Base-by-base conservation (phyloP, 306 rosid species). In the Lathyrus tuberosus region DNA sequence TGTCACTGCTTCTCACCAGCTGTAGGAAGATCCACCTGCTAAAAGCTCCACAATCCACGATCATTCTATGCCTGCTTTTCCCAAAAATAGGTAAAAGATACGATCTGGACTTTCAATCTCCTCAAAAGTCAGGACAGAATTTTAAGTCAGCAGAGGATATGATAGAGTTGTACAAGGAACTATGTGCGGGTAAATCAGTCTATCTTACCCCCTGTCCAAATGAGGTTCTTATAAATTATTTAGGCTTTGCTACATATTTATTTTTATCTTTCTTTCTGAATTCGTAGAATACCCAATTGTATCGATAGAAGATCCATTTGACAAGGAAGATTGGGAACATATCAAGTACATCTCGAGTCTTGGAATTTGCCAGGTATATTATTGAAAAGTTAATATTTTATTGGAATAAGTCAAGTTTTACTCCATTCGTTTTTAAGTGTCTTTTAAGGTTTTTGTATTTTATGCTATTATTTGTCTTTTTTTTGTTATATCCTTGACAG, bases 261-360 rank as follows among this genome's bases (percentile, higher is more conserved):
- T 62, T 69, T 54, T 38, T 13, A 42, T n/a, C 62, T 72, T 20
- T 75, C 69, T 70, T 71, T 59, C 60, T 58, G 67, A 52, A 60
- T 67, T 66, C 43, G 67, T 71, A 94, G 99, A 87, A 42, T 94
- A 87, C 86, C 89, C 95, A 24, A 72, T 94, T 68, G 86, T 88
- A 53, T 94, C 95, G 71, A 91, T 94, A 77, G 92, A 90, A 81
- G 99, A 94, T 82, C 99, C 99, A 63, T 91, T 94, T 80, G 99
- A 94, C 85, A 83, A 77, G 87, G 96, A 94, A 82, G 99, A 91
- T 73, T 94, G 97, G 99, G 97, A 94, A 79, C 95, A 80, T 78
- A 54, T 85, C 70, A 94, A 90, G 82, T 2, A 69, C 30, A 80
- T 94, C 77, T 82, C 86, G 26, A 70, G 86, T 64, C 97, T 88